A percentile compares a stretch with the other conserved stretches of the same genome.
These are phyloP conservation scores for Solanum ossicruentum DNA, from an alignment of 257 asterid genomes.

Conservation along the genomic window DNA sequence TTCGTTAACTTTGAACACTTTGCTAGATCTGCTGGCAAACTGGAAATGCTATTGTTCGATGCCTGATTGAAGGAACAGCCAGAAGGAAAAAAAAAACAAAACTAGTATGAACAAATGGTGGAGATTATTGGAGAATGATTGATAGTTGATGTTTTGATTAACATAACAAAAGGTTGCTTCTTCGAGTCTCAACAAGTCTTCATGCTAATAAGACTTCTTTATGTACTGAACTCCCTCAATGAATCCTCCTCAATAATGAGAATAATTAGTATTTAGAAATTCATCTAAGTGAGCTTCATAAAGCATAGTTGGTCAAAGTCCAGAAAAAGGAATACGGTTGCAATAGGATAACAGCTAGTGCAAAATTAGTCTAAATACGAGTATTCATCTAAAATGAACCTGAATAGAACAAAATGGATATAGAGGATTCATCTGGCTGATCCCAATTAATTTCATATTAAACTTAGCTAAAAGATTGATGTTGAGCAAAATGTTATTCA, in stretches of 20 bases:
- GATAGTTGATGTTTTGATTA: not conserved
- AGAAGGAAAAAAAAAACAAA: not conserved
- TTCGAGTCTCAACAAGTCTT: not conserved
- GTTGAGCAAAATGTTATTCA: not conserved
- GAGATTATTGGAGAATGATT: not conserved
- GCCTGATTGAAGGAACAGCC: slow-evolving; percentile 39
- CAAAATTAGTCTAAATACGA: not conserved
- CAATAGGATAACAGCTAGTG: not conserved
- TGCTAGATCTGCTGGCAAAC: slow-evolving; percentile 78
- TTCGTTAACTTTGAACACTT: slow-evolving; percentile 66
- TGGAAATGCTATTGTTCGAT: slow-evolving; percentile 70
- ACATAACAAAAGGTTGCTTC: not conserved
- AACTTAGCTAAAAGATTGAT: not conserved
- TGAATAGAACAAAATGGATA: not conserved
- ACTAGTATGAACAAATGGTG: not conserved
- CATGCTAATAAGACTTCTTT: not conserved
- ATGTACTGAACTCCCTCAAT: not conserved
- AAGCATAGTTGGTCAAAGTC: not conserved
- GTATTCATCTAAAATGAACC: not conserved
- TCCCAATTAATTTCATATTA: not conserved
- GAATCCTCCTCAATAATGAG: not conserved
- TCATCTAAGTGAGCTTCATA: not conserved
- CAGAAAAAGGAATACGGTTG: not conserved
- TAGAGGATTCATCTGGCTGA: not conserved
- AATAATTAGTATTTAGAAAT: not conserved